These are phyloP conservation scores for Aspergillus niger DNA, from an alignment of 2,329 filamentous ascomycete species.

Conservation along the genomic window DNA sequence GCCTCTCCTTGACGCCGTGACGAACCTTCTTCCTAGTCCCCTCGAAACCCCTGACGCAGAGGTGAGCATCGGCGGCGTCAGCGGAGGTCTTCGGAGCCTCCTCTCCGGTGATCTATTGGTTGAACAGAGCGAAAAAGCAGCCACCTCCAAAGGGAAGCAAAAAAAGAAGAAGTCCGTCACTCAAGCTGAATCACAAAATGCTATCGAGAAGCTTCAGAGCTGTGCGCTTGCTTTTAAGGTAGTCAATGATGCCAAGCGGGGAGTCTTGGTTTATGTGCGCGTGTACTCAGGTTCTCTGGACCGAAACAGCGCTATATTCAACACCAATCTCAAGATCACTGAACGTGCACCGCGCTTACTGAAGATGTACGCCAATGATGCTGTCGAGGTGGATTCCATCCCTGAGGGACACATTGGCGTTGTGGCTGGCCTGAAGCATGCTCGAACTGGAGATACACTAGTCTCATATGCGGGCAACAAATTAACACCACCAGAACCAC, in stretches of 20 bases:
- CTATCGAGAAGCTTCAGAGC: slow-evolving; percentile 64
- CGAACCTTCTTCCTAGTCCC: slow-evolving; percentile 84
- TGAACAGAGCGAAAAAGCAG: slow-evolving; percentile 34
- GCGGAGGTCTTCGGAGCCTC: slow-evolving; percentile 56
- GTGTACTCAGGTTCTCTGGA: slow-evolving; percentile 84
- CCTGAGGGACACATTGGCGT: slow-evolving; percentile 90
- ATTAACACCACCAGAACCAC: slow-evolving; percentile 65
- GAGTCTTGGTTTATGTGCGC: slow-evolving; percentile 86
- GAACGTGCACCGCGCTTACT: slow-evolving; percentile 80
- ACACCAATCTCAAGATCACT: slow-evolving; percentile 77
- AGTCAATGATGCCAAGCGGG: slow-evolving; percentile 80
- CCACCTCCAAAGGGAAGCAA: slow-evolving; percentile 42
- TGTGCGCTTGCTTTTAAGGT: slow-evolving; percentile 87
- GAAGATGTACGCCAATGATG: slow-evolving; percentile 86
- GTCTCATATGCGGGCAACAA: slow-evolving; percentile 69
- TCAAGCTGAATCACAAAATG: slow-evolving; percentile 49
- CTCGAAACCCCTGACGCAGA: slow-evolving; percentile 76
- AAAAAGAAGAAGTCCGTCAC: slow-evolving; percentile 45
- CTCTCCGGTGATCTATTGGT: slow-evolving; percentile 50
- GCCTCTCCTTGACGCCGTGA: slow-evolving; percentile 82
- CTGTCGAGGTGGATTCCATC: slow-evolving; percentile 79
- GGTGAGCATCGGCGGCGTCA: slow-evolving; percentile 65
- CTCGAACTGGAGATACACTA: slow-evolving; percentile 91
- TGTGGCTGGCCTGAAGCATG: slow-evolving; percentile 82
- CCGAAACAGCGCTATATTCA: slow-evolving; percentile 76